Evolutionary conservation across 352 stramenopile species (phyloP), one percentile per base, ranked within the genome.

Genomic region (Phytopythium kandeliae): DNA sequence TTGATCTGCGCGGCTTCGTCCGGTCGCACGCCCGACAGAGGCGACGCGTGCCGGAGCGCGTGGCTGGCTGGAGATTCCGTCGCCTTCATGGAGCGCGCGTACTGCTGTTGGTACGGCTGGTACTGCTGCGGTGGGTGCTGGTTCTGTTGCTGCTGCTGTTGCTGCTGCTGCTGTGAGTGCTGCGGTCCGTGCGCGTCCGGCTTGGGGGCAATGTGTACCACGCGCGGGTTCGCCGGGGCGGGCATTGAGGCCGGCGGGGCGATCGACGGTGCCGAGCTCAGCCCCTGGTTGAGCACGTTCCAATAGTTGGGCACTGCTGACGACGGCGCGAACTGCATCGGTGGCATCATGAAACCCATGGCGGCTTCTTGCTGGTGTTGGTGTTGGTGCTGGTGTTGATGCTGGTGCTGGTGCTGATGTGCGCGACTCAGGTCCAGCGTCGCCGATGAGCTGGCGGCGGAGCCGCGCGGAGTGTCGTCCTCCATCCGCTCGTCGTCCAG

Each of bases 251-350:
- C 42, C 15, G 57, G 57, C 24, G 58, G 54, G 31, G 68, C 54
- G 26, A 70, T 58, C 0, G 62, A 38, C 15, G 67, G 63, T 1
- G 65, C 57, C 15, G 21, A 26, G 7, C 53, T 58, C 17, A 86
- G 63, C 0, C 70, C 77, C 43, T 92, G 74, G 57, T 89, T 89
- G 50, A 92, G 48, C 36, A 92, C 79, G 60, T 91, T 89, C 82
- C 82, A 92, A 54, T 92, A 92, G 63, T 91, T 88, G 5, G 82
- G 82, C 65, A 89, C 76, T 9, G 82, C 80, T 21, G 82, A 89
- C 31, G 78, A 68, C 19, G 82, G 68, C 2, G 73, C 68, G 54
- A 85, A 91, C 56, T 85, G 75, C 62, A 63, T 67, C 5, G 62
- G 51, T 12, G 67, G 51, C 31, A 50, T 41, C 17, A 62, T 61